Evolutionary conservation across 2,329 filamentous ascomycete genomes (phyloP), one percentile per base, ranked within the genome.

Genomic region (Stachybotrys chartarum): DNA sequence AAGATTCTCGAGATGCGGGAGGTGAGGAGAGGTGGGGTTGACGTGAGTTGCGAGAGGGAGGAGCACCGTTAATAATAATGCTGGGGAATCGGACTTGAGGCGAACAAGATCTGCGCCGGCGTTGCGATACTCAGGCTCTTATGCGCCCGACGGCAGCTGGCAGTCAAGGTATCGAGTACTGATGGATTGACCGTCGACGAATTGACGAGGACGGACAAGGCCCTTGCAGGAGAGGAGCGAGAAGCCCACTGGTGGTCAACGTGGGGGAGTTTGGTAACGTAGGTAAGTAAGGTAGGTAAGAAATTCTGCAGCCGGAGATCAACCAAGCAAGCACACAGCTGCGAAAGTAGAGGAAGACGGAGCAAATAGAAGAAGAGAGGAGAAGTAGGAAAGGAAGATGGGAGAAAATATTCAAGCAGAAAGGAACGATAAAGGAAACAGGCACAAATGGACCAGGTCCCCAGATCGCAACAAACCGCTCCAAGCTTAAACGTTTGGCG

Each of bases 371-470:
- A 53, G 59, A 56, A 55, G 55, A 59, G 53, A 54, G 58, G 58
- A 54, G 53, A 50, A 58, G 57, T 56, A 58, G 61, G 52, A 64
- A 65, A 66, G 64, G 60, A 58, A 55, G 58, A 57, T 48, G 57
- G 54, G 49, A 52, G 54, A 55, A 56, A 57, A 54, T 61, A 58
- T 53, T 54, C 58, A 57, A 59, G 59, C 59, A 63, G 57, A 59
- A 62, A 57, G 54, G 62, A 59, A 61, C 55, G 58, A 58, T 58
- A 57, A 58, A 62, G 58, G 55, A 59, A 59, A 61, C 47, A 55
- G 57, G 57, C 50, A 58, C 52, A 53, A 55, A 56, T 62, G 59
- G 60, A 61, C 55, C 60, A 58, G 58, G 57, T 60, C 60, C 59
- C 52, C 47, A 55, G 35, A 51, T 51, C 50, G 50, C 53, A 59